Conservation (phyloP, 169 alveolate genomes). For the Cardiosporidium cionae region DNA sequence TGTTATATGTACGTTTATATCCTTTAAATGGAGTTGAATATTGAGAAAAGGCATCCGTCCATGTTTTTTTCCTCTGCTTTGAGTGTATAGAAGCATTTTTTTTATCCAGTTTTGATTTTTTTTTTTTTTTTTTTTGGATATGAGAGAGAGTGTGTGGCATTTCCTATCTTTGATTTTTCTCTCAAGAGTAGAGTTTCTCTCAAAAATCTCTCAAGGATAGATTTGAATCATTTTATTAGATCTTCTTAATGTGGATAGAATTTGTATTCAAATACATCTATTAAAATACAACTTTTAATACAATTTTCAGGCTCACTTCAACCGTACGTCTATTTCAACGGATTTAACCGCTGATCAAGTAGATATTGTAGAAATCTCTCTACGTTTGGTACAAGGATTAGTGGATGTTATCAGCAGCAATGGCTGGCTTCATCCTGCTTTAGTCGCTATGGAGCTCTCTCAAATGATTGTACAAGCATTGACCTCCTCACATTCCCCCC, state of each 20-base stretch:
- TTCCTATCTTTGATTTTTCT: too few species aligned
- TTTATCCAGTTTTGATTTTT: neutral
- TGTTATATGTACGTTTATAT: conserved; percentile 31
- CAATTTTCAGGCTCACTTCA: conserved; percentile 86
- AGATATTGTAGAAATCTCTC: conserved; percentile 52
- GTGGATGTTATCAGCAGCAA: conserved; percentile 94
- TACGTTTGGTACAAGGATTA: conserved; percentile 86
- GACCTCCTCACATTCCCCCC: conserved; percentile 52
- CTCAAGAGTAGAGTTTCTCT: too few species aligned
- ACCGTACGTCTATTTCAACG: conserved; percentile 69
- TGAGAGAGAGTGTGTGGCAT: too few species aligned
- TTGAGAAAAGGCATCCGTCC: neutral
- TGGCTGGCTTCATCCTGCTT: conserved; percentile 87
- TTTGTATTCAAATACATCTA: too few species aligned
- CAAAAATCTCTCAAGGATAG: too few species aligned
- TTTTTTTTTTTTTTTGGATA: too few species aligned
- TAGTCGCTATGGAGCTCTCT: conserved; percentile 90
- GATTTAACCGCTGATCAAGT: conserved; percentile 67
- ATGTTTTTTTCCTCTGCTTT: neutral
- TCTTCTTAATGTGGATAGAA: too few species aligned
- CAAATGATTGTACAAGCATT: conserved; percentile 95
- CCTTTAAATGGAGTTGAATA: neutral
- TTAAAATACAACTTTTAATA: too few species aligned
- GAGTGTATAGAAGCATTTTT: conserved; percentile 52
- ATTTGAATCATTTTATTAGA: neutral